Conservation (phyloP, 345 rosid species). For the Abelmoschus esculentus region DNA sequence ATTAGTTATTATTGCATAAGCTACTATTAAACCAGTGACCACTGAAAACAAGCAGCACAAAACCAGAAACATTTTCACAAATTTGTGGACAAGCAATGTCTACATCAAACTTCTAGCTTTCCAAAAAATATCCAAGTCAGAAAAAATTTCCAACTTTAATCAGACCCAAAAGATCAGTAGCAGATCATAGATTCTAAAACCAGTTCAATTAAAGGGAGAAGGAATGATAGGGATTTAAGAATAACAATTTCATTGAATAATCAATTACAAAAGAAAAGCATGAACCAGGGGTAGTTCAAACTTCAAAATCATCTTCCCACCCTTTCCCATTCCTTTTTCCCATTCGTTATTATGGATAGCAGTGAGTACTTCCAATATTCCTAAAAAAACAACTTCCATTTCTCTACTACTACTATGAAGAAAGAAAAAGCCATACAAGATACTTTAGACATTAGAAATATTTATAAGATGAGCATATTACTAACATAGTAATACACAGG, state of each 20-base stretch:
- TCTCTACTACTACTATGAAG: neutral
- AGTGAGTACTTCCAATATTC: neutral
- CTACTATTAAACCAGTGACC: neutral
- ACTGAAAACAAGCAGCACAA: neutral
- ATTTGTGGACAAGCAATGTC: neutral
- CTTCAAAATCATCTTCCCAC: neutral
- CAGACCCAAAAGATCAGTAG: neutral
- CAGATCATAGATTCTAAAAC: neutral
- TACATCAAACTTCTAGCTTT: neutral
- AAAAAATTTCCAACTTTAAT: neutral
- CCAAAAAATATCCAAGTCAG: neutral
- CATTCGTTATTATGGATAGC: neutral
- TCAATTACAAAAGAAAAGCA: neutral
- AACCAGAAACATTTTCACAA: neutral
- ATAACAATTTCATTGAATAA: neutral
- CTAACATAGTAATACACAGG: constrained; percentile 82
- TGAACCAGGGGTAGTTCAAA: neutral
- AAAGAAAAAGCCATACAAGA: neutral
- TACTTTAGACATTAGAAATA: neutral
- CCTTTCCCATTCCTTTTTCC: neutral
- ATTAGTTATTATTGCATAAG: neutral
- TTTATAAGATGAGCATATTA: constrained; percentile 5
- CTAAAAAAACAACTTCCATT: neutral
- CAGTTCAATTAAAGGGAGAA: too few species aligned
- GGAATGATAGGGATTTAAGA: neutral